Conservation (phyloP, 2,329 filamentous ascomycete species). For the Aspergillus intermedius region DNA sequence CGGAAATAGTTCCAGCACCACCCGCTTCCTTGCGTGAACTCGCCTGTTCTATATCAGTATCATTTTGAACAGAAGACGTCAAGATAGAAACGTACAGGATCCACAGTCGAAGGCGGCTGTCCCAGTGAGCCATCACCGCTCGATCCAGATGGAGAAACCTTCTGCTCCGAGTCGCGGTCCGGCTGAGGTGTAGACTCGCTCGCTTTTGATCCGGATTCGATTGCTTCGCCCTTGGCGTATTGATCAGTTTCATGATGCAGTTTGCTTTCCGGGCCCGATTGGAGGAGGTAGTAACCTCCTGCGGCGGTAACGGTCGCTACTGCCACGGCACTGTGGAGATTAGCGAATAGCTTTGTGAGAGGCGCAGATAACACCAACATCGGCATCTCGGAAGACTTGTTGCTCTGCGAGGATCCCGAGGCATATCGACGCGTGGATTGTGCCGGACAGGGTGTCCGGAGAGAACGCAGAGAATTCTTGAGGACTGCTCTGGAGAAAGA, state of each 20-base stretch:
- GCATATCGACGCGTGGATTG: not conserved
- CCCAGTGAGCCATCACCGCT: not conserved
- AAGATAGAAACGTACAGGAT: not conserved
- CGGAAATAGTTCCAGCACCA: conserved; percentile 30
- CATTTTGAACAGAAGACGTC: not conserved
- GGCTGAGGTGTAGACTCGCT: not conserved
- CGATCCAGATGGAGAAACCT: not conserved
- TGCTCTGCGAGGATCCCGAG: not conserved
- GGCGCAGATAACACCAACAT: not conserved
- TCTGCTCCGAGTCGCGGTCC: not conserved
- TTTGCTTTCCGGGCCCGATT: not conserved
- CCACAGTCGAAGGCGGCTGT: not conserved
- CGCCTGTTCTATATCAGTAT: not conserved
- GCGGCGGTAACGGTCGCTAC: not conserved
- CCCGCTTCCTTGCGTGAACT: not conserved
- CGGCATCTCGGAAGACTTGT: not conserved
- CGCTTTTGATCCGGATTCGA: not conserved
- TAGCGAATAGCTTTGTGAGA: not conserved
- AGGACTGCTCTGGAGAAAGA: not conserved
- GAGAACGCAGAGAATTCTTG: not conserved
- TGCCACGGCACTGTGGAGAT: not conserved
- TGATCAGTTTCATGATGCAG: not conserved
- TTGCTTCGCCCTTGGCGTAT: not conserved
- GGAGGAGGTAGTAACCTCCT: not conserved
- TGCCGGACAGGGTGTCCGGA: not conserved